Conservation (phyloP, 2,329 filamentous ascomycete genomes). For the Fusarium ramigenum region DNA sequence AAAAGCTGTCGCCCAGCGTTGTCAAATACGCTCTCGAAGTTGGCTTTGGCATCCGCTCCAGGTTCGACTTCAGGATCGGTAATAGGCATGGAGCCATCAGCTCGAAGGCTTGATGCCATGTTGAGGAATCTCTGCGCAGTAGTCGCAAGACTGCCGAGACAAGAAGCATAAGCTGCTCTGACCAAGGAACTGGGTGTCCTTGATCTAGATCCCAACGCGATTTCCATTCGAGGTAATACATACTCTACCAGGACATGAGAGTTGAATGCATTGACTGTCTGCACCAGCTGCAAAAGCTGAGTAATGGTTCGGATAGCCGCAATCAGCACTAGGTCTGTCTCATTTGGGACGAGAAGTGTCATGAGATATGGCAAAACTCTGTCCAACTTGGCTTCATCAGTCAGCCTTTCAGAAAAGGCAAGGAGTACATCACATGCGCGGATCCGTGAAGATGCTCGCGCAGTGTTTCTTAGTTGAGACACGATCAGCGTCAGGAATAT, state of each 20-base stretch:
- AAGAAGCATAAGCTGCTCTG: conserved; percentile 91
- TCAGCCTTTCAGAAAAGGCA: conserved; percentile 89
- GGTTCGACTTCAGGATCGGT: conserved; percentile 84
- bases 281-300: conserved; percentile 86
- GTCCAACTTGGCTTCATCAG: conserved; percentile 95
- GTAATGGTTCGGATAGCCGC: conserved; percentile 87
- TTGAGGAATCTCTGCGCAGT: conserved; percentile 88
- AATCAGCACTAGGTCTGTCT: conserved; percentile 84
- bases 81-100: conserved; percentile 82
- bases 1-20: conserved; percentile 85
- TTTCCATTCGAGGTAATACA: conserved; percentile 70
- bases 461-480: conserved; percentile 88
- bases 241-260: conserved; percentile 76
- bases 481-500: conserved; percentile 92
- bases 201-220: conserved; percentile 57
- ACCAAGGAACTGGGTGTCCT: conserved; percentile 72
- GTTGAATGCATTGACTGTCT: conserved; percentile 83
- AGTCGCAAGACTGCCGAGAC: conserved; percentile 85
- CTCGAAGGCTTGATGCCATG: conserved; percentile 86
- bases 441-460: conserved; percentile 85
- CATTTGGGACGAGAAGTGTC: conserved; percentile 77
- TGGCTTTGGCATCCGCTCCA: conserved; percentile 70
- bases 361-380: conserved; percentile 91
- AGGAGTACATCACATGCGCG: conserved; percentile 91
- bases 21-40: conserved; percentile 87